Evolutionary conservation across 176 grass and related monocot species (phyloP).

Genomic region (Ensete ventricosum): DNA sequence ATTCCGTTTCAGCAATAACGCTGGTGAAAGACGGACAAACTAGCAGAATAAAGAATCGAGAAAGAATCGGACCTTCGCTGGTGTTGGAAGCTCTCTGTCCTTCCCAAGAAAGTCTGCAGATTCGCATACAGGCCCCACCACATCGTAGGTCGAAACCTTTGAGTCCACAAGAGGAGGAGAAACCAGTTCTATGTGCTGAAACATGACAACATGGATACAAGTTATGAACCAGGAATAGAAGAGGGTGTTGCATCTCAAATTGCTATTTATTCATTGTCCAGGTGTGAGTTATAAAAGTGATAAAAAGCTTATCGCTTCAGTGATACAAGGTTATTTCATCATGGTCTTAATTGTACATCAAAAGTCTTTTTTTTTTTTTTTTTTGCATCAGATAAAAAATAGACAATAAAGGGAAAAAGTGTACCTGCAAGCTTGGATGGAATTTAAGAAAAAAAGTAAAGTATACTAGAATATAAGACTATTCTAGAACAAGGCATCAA

Average conservation of each 20-base stretch:
- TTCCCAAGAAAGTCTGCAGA: conserved; percentile 96
- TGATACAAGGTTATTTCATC: no score
- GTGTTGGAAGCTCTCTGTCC: conserved; percentile 71
- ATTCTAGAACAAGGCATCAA: background rate
- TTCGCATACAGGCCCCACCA: conserved; percentile 98
- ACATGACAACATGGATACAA: conserved; percentile 3
- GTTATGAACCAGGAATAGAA: background rate
- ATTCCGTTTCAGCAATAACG: conserved; percentile 2
- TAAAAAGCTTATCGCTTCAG: no score
- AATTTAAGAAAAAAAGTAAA: background rate
- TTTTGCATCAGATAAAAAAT: background rate
- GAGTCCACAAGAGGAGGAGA: conserved; percentile 46
- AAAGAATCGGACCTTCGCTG: conserved; percentile 43
- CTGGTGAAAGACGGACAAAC: background rate
- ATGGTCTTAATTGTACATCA: no score
- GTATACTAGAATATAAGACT: background rate
- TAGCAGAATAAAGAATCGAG: background rate
- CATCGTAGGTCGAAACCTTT: conserved; percentile 58
- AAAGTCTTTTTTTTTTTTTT: no score
- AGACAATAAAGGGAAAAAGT: background rate
- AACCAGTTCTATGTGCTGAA: conserved; percentile 83
- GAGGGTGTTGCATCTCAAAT: no score
- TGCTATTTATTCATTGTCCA: no score
- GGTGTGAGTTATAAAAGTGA: no score
- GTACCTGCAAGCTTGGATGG: background rate